These are phyloP conservation scores for Kurtzmaniella fragi DNA, from an alignment of 805 yeast species.

Conservation along the genomic window DNA sequence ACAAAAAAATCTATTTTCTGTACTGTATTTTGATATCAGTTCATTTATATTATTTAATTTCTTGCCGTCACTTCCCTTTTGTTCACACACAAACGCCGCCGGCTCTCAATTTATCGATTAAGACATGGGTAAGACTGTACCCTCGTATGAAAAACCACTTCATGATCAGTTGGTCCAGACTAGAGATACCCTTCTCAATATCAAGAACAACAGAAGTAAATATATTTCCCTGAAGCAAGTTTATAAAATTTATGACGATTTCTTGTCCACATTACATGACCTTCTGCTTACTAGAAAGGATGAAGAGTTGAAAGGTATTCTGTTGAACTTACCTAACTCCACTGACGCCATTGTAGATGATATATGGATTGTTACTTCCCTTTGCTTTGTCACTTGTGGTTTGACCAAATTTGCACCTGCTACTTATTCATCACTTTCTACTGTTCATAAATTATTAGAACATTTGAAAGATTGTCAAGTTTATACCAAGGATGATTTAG, in stretches of 20 bases:
- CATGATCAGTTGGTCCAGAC: slow-evolving; percentile 22
- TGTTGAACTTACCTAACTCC: slow-evolving; percentile 36
- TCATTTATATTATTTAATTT: not conserved
- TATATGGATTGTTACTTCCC: slow-evolving; percentile 79
- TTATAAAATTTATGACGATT: slow-evolving; percentile 52
- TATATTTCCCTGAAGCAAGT: slow-evolving; percentile 67
- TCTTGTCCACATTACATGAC: slow-evolving; percentile 49
- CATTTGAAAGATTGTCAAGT: slow-evolving; percentile 79
- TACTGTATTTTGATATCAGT: not conserved
- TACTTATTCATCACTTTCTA: slow-evolving; percentile 81
- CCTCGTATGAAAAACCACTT: slow-evolving; percentile 30
- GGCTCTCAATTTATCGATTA: no score
- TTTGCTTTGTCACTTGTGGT: slow-evolving; percentile 90
- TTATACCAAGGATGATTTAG: slow-evolving; percentile 78
- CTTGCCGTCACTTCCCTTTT: no score
- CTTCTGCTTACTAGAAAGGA: slow-evolving; percentile 50
- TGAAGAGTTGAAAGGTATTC: slow-evolving; percentile 35
- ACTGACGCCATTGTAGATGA: slow-evolving; percentile 82
- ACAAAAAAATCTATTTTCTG: not conserved
- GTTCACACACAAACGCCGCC: no score
- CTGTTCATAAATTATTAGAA: slow-evolving; percentile 77
- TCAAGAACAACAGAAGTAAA: slow-evolving; percentile 60
- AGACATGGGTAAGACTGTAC: slow-evolving; percentile 13
- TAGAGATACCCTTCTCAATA: slow-evolving; percentile 22
- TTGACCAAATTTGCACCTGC: slow-evolving; percentile 88